phyloP scores from a whole-genome alignment of 352 stramenopile genomes.

The Sclerospora graminicola region DNA sequence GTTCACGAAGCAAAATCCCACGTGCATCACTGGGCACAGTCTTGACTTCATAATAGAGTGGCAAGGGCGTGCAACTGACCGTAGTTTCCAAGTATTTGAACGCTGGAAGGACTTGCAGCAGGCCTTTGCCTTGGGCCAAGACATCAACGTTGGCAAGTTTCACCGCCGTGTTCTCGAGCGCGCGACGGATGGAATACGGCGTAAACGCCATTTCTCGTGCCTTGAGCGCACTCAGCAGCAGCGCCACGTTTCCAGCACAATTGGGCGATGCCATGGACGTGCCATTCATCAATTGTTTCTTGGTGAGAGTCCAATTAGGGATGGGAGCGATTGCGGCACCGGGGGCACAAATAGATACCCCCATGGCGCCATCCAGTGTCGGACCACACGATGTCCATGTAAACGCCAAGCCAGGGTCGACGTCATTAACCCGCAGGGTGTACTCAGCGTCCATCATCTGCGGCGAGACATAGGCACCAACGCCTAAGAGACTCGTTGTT shows the following conservation, averaged over 20 bases:
- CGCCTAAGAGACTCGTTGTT: conserved; percentile 80
- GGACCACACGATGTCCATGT: conserved; percentile 90
- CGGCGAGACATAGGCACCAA: conserved; percentile 92
- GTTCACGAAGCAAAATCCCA: conserved; percentile 80
- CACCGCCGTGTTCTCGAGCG: conserved; percentile 78
- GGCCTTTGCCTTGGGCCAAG: conserved; percentile 66
- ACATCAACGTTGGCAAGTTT: conserved; percentile 53
- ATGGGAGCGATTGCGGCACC: conserved; percentile 91
- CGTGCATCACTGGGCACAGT: conserved; percentile 43
- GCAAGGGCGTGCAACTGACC: conserved; percentile 55
- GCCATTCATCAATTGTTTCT: conserved; percentile 95
- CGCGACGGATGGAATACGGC: conserved; percentile 80
- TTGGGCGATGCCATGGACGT: conserved; percentile 96
- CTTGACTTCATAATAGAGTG: conserved; percentile 40
- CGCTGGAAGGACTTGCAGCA: conserved; percentile 73
- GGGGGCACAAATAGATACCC: conserved; percentile 89
- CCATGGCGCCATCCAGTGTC: conserved; percentile 85
- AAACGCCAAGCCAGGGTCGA: conserved; percentile 69
- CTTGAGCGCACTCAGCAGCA: conserved; percentile 89
- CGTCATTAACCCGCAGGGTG: conserved; percentile 67
- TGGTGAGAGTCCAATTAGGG: conserved; percentile 92
- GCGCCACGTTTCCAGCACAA: conserved; percentile 87
- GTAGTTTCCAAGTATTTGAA: conserved; percentile 53
- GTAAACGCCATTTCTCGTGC: conserved; percentile 67
- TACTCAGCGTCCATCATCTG: conserved; percentile 92